phyloP scores from a whole-genome alignment of 805 yeast genomes.

The Middelhovenomyces tepae region DNA sequence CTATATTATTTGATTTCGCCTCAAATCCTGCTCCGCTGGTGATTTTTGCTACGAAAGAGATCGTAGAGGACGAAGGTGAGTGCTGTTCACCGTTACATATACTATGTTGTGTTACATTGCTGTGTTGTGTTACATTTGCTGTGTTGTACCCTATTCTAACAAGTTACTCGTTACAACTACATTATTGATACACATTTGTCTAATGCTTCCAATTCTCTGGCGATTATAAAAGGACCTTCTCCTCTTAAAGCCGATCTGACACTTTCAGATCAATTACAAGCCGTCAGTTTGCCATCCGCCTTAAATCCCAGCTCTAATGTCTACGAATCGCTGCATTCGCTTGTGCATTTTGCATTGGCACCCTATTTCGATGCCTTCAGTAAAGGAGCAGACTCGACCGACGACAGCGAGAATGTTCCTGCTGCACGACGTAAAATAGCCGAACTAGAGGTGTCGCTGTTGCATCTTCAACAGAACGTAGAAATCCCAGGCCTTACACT shows the following conservation, averaged over 20 bases:
- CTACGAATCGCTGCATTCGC: slow-evolving; percentile 47
- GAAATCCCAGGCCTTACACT: slow-evolving; percentile 56
- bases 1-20: too few species aligned
- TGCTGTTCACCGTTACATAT: too few species aligned
- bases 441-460: slow-evolving; percentile 59
- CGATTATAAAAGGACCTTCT: too few species aligned
- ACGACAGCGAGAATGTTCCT: slow-evolving; percentile 25
- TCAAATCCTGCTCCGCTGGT: too few species aligned
- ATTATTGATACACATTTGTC: slow-evolving; percentile 4
- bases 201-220: slow-evolving; percentile 13
- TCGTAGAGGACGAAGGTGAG: too few species aligned
- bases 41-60: too few species aligned
- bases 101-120: too few species aligned
- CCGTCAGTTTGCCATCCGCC: slow-evolving; percentile 8
- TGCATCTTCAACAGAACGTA: slow-evolving; percentile 56
- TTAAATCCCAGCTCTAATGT: slow-evolving; percentile 10
- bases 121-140: too few species aligned
- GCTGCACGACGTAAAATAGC: slow-evolving; percentile 53
- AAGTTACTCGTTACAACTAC: not conserved
- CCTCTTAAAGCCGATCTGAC: slow-evolving; percentile 5
- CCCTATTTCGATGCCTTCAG: slow-evolving; percentile 57
- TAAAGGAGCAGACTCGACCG: slow-evolving; percentile 11
- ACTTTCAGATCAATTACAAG: slow-evolving; percentile 8
- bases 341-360: slow-evolving; percentile 55
- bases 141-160: slow-evolving; percentile 2